These are phyloP conservation scores for Fraxinus velutina DNA, from an alignment of 305 asterid genomes.

Conservation along the genomic window DNA sequence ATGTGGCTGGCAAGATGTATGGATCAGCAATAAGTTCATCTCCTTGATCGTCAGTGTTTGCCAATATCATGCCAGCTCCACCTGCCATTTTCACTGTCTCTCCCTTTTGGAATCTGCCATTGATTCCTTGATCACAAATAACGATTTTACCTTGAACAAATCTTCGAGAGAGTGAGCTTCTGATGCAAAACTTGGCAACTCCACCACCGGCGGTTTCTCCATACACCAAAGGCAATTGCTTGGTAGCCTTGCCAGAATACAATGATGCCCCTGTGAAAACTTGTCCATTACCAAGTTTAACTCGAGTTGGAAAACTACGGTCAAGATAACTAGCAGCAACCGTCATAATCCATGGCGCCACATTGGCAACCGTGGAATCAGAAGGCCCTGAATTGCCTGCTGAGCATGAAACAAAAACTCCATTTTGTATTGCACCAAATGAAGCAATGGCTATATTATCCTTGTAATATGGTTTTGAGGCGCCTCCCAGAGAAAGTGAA, in stretches of 20 bases:
- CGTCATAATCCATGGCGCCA: slow-evolving; percentile 75
- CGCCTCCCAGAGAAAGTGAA: slow-evolving; percentile 66
- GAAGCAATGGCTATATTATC: slow-evolving; percentile 63
- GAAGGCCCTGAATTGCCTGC: slow-evolving; percentile 72
- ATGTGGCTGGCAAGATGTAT: slow-evolving; percentile 51
- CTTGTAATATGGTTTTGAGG: slow-evolving; percentile 34
- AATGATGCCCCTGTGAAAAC: slow-evolving; percentile 51
- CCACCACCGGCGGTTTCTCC: slow-evolving; percentile 38
- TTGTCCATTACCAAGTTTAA: slow-evolving; percentile 45
- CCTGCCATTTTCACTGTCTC: slow-evolving; percentile 55
- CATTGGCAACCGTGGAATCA: slow-evolving; percentile 38
- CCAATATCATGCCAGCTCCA: slow-evolving; percentile 62
- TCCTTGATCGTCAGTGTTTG: slow-evolving; percentile 41
- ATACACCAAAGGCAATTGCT: slow-evolving; percentile 36
- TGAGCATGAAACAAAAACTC: slow-evolving; percentile 51
- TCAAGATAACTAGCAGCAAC: slow-evolving; percentile 69
- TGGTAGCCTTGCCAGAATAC: slow-evolving; percentile 42
- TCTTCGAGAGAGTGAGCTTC: slow-evolving; percentile 37
- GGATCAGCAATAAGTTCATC: slow-evolving; percentile 61
- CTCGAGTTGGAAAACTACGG: slow-evolving; percentile 41
- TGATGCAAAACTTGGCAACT: slow-evolving; percentile 43
- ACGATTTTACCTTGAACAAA: slow-evolving; percentile 60
- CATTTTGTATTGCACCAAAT: slow-evolving; percentile 52
- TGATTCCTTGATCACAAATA: slow-evolving; percentile 56
- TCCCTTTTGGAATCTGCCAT: slow-evolving; percentile 51